These are phyloP conservation scores for Leccinum longicurvipes DNA, from an alignment of 768 basidiomycete species.

Conservation along the genomic window DNA sequence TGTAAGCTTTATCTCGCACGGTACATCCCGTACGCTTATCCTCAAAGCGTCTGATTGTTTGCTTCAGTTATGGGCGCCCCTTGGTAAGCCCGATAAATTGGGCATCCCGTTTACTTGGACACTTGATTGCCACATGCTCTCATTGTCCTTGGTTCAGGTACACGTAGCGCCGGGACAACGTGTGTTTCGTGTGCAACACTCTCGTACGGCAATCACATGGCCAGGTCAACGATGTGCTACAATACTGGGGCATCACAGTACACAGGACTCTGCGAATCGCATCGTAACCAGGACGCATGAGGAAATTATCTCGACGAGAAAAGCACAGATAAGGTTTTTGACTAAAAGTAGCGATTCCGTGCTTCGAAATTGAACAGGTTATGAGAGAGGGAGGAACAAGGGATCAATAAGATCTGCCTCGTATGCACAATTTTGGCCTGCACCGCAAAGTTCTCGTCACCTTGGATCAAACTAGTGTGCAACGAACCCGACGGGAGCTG, in stretches of 20 bases:
- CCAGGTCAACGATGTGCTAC: constrained; percentile 3
- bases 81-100: constrained; percentile 6
- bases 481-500: background rate
- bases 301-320: constrained; percentile 18
- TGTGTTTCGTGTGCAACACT: constrained; percentile 13
- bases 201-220: constrained; percentile 7
- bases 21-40: background rate
- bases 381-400: constrained; percentile 10
- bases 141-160: constrained; percentile 1
- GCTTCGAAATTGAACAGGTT: constrained; percentile 24
- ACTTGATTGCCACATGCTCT: too few relatives aligned
- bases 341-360: constrained; percentile 23
- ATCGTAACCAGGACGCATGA: constrained; percentile 19
- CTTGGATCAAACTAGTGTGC: background rate
- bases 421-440: constrained; percentile 7
- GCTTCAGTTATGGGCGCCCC: constrained; percentile 4
- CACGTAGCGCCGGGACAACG: constrained; percentile 8
- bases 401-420: constrained; percentile 20
- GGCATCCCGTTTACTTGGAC: too few relatives aligned
- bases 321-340: constrained; percentile 27
- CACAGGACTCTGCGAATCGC: constrained; percentile 12
- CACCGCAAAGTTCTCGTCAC: constrained; percentile 1
- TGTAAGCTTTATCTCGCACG: constrained; percentile 11
- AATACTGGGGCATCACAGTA: constrained; percentile 15
- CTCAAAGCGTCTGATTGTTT: constrained; percentile 1